Base-by-base conservation (phyloP, 2,329 filamentous ascomycete species). In the Thielaviopsis punctulata region DNA sequence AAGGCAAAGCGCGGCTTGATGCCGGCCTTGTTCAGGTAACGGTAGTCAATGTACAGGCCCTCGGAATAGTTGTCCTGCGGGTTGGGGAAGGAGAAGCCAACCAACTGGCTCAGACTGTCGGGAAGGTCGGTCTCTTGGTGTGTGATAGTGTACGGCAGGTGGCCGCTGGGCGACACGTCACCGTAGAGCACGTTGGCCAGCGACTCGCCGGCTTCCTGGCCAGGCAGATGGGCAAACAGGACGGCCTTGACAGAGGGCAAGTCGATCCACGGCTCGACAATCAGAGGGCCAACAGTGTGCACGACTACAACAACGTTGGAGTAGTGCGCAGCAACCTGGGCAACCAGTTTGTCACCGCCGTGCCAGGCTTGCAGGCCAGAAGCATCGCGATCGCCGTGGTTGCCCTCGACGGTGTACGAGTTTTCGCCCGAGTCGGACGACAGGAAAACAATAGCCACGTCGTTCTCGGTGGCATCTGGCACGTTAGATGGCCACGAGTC, bases 371-470 rank as follows among this genome's bases (percentile, higher is more conserved):
- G 90, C 66, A 70, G 57, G 1, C 64, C 59, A 1, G 62, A 63
- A 53, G 92, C 76, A 52, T 86, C 86, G 3, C 90, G 78, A 63
- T 95, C 89, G 25, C 87, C 89, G 45, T 77, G 73, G 54, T 76
- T 57, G 70, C 73, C 68, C 69, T 80, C 51, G 64, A 72, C 58
- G 72, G 68, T 67, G 52, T 68, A 68, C 56, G 75, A 88, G 2
- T 90, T 90, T 66, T 95, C 89, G 1, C 89, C 89, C 0, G 83
- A 75, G 63, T 94, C 86, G 1, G 87, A 79, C 56, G 86, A 93
- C 49, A 80, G 82, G 62, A 95, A 95, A 0, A 92, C 87, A 48
- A 95, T 75, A 58, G 89, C 94, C 2, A 94, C 66, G 58, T 94
- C 85, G 48, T 84, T 77, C 1, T 80, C 72, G 1, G 57, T 55